Conservation (phyloP, 345 rosid species). For the Dimocarpus longan region DNA sequence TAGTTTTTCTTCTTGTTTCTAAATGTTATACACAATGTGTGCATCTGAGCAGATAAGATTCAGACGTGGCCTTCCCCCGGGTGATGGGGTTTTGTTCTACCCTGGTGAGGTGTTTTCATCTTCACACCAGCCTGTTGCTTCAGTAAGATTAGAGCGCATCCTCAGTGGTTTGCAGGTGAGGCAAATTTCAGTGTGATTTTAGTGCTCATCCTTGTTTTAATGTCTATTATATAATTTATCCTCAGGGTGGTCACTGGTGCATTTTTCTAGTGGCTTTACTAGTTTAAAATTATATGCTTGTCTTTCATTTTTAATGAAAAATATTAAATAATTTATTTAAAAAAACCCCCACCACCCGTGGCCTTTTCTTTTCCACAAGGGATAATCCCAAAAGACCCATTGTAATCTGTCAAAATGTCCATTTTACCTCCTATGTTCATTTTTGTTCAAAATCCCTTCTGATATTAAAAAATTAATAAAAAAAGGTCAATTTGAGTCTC, state of each 20-base stretch:
- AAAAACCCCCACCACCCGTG: neutral
- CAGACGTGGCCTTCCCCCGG: slow-evolving; percentile 92
- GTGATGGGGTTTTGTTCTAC: slow-evolving; percentile 89
- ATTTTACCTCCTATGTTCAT: too few species aligned
- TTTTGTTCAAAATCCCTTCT: too few species aligned
- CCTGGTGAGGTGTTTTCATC: slow-evolving; percentile 96
- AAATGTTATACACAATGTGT: neutral
- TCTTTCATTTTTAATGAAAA: neutral
- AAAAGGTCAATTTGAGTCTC: too few species aligned
- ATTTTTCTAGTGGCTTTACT: neutral
- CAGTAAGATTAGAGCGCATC: slow-evolving; percentile 84
- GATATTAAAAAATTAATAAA: too few species aligned
- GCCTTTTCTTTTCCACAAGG: neutral
- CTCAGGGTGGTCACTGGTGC: neutral
- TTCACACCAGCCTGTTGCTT: slow-evolving; percentile 80
- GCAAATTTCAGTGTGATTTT: neutral
- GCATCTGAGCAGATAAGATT: slow-evolving; percentile 63
- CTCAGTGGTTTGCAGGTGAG: slow-evolving; percentile 93
- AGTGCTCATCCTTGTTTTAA: neutral
- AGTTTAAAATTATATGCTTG: neutral
- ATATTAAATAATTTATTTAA: too few species aligned
- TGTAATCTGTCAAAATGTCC: too few species aligned
- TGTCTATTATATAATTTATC: neutral
- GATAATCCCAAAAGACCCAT: too few species aligned
- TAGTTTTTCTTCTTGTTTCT: neutral